A percentile compares a stretch with the other conserved stretches of the same genome.
These are phyloP conservation scores for Colletotrichum chrysophilum DNA, from an alignment of 2,329 filamentous ascomycete genomes.

Conservation along the genomic window DNA sequence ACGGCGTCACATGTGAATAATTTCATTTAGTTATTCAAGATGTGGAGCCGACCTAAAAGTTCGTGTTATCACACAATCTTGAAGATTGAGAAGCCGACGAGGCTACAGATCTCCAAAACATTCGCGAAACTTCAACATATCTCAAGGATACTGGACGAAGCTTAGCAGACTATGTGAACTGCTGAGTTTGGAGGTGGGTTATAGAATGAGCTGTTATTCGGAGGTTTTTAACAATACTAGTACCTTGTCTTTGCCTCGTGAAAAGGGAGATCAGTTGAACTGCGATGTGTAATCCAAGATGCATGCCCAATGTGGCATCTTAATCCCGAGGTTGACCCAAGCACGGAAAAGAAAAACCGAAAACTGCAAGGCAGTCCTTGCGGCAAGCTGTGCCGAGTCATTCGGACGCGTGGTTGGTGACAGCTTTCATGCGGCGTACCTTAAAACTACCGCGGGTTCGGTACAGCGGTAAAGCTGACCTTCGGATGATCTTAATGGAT, in stretches of 20 bases:
- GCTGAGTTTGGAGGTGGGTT: neutral
- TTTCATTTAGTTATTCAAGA: neutral
- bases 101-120: neutral
- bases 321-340: neutral
- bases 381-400: neutral
- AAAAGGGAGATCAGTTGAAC: neutral
- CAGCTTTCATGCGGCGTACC: neutral
- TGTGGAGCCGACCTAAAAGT: rapidly evolving
- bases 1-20: neutral
- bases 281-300: neutral
- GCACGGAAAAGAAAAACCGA: neutral
- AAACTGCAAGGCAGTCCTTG: neutral
- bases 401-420: neutral
- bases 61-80: neutral
- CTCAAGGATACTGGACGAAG: neutral
- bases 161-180: neutral
- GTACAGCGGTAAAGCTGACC: neutral
- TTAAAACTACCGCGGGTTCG: neutral
- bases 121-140: neutral
- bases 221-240: neutral
- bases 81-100: neutral
- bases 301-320: neutral
- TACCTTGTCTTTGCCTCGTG: neutral
- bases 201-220: neutral
- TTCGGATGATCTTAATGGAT: neutral